Evolutionary conservation across 257 asterid genomes (phyloP).

Genomic region (Primulina tabacum): DNA sequence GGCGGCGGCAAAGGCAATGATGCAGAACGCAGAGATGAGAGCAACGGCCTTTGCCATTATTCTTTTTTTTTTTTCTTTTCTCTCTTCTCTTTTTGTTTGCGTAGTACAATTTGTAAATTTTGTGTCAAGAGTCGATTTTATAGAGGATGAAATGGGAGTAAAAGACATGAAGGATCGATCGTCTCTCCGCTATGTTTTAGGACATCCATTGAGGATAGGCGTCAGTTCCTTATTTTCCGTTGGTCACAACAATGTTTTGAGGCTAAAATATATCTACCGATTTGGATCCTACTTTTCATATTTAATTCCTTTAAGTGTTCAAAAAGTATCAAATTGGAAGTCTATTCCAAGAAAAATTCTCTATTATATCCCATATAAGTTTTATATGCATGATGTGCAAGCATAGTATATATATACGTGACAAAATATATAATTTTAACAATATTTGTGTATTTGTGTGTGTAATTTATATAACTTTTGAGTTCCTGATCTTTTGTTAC

Average conservation of each 20-base stretch:
- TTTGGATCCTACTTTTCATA: not conserved
- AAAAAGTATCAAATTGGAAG: not conserved
- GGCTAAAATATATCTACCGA: not conserved
- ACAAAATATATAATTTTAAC: not conserved
- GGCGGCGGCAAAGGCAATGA: slow-evolving; percentile 23
- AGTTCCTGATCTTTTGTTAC: not conserved
- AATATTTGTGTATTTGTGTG: not conserved
- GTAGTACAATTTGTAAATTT: slow-evolving; percentile 14
- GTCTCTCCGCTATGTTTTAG: slow-evolving; percentile 11
- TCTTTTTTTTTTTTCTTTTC: not conserved
- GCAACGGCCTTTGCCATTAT: slow-evolving; percentile 24
- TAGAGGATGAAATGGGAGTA: not conserved
- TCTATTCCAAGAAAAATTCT: not conserved
- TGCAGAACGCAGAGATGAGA: slow-evolving; percentile 15
- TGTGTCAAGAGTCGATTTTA: slow-evolving; percentile 15
- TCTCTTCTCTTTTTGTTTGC: slow-evolving; percentile 32
- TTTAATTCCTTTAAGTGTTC: not conserved
- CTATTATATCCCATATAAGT: not conserved
- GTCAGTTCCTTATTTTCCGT: not conserved
- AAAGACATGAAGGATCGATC: slow-evolving; percentile 15
- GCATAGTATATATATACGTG: not conserved
- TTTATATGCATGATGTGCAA: not conserved
- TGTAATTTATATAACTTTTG: not conserved
- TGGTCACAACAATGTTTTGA: not conserved
- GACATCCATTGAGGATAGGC: not conserved